Evolutionary conservation across 2,329 filamentous ascomycete genomes (phyloP).

Genomic region (Fusarium agapanthi): DNA sequence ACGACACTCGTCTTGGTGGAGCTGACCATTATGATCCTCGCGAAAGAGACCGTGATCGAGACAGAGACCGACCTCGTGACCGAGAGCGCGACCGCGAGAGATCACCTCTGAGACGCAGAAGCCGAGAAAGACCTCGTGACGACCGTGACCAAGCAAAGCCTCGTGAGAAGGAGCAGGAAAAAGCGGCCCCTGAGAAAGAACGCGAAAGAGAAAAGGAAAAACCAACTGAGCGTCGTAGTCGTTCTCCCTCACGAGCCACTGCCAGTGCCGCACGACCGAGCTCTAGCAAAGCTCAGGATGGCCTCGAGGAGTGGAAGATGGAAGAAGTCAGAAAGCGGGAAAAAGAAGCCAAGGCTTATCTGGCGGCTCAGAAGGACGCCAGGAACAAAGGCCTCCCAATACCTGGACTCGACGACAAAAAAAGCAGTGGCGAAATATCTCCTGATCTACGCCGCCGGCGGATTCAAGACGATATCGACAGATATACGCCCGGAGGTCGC

Average conservation of each 20-base stretch:
- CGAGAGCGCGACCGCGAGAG: conserved; percentile 31
- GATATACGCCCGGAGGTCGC: conserved; percentile 57
- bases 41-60: conserved; percentile 44
- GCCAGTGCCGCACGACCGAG: conserved; percentile 50
- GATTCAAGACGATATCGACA: conserved; percentile 49
- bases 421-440: conserved; percentile 56
- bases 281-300: conserved; percentile 55
- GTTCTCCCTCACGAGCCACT: conserved; percentile 54
- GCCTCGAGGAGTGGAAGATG: conserved; percentile 66
- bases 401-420: conserved; percentile 65
- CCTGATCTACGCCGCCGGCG: conserved; percentile 49
- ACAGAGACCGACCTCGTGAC: conserved; percentile 30
- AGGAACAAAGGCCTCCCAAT: conserved; percentile 66
- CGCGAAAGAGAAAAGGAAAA: conserved; percentile 14
- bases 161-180: conserved; percentile 33
- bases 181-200: conserved; percentile 17
- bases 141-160: conserved; percentile 35
- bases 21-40: conserved; percentile 48
- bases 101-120: conserved; percentile 39
- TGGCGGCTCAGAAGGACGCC: conserved; percentile 69
- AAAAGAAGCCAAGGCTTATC: conserved; percentile 70
- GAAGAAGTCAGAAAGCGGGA: conserved; percentile 70
- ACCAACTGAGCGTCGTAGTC: conserved; percentile 52
- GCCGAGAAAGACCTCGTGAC: conserved; percentile 40
- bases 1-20: conserved; percentile 32